A percentile compares a stretch with the other conserved stretches of the same genome.
Evolutionary conservation across 352 stramenopile genomes (phyloP).

Genomic region (Hyphochytrium catenoides): DNA sequence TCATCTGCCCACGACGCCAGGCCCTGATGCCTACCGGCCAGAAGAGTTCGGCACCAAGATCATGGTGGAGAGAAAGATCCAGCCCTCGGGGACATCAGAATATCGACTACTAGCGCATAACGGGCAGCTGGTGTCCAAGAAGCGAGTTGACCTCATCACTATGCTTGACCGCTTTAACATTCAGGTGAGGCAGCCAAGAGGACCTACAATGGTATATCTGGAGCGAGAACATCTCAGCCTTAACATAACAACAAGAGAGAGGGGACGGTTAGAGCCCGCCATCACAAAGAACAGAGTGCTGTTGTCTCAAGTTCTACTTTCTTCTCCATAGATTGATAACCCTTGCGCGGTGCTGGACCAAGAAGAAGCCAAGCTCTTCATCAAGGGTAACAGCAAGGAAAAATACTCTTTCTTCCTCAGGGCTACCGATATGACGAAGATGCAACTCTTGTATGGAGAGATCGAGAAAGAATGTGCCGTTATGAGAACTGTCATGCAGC

Average conservation of each 20-base stretch:
- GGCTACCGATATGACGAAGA: slow-evolving; percentile 79
- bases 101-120: slow-evolving; percentile 36
- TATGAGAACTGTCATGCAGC: slow-evolving; percentile 35
- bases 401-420: slow-evolving; percentile 95
- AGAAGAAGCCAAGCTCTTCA: slow-evolving; percentile 92
- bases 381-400: slow-evolving; percentile 73
- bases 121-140: slow-evolving; percentile 33
- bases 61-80: slow-evolving; percentile 73
- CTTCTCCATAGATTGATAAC: slow-evolving; percentile 80
- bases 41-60: slow-evolving; percentile 79
- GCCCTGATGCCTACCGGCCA: slow-evolving; percentile 63
- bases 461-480: slow-evolving; percentile 42
- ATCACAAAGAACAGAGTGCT: slow-evolving; percentile 1
- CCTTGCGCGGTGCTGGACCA: slow-evolving; percentile 89
- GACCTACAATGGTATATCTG: background rate
- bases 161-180: slow-evolving; percentile 84
- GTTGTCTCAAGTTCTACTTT: background rate
- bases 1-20: slow-evolving; percentile 2
- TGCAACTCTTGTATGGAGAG: slow-evolving; percentile 58
- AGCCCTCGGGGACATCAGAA: slow-evolving; percentile 36
- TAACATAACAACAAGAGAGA: too few relatives aligned
- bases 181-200: too few relatives aligned
- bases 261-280: background rate
- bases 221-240: background rate
- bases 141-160: slow-evolving; percentile 70